A percentile compares a stretch with the other conserved stretches of the same genome.
phyloP scores from a whole-genome alignment of 2,329 filamentous ascomycete genomes.

The Penicillium palitans region DNA sequence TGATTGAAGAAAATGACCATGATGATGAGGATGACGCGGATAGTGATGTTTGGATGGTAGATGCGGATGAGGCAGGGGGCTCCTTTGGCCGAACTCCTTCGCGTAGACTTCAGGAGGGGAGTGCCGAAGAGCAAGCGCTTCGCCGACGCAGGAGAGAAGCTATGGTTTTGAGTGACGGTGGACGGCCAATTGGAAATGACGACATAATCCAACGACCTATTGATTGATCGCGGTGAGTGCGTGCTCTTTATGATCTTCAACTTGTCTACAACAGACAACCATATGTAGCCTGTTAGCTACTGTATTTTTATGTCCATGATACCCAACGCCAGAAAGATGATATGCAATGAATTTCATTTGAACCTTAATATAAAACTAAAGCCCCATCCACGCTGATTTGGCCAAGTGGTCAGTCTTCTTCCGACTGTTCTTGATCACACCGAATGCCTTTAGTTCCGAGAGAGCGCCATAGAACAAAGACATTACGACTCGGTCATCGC shows the following conservation, averaged over 20 bases:
- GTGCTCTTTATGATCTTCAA: not conserved
- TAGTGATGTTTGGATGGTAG: constrained; percentile 53
- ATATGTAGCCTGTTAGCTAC: constrained; percentile 3
- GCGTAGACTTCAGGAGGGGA: constrained; percentile 36
- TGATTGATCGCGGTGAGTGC: not conserved
- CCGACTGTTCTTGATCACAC: constrained; percentile 83
- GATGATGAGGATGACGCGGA: constrained; percentile 48
- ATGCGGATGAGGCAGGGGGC: constrained; percentile 55
- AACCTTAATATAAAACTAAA: constrained; percentile 25
- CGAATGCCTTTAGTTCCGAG: constrained; percentile 80
- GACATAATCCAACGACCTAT: constrained; percentile 72
- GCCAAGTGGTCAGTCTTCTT: constrained; percentile 91
- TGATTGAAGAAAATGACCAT: constrained; percentile 53
- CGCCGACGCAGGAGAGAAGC: constrained; percentile 78
- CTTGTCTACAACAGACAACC: not conserved
- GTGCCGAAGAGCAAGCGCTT: constrained; percentile 63
- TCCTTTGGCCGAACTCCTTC: constrained; percentile 33
- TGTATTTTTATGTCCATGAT: constrained; percentile 31
- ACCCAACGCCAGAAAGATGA: constrained; percentile 28
- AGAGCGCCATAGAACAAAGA: constrained; percentile 81
- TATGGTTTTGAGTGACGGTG: constrained; percentile 89
- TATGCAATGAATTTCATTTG: constrained; percentile 10
- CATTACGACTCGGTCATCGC: constrained; percentile 47
- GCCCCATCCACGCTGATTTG: constrained; percentile 77
- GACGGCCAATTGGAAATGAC: constrained; percentile 66